Conservation (phyloP, 2,329 filamentous ascomycete species). For the Helminthosporium solani region DNA sequence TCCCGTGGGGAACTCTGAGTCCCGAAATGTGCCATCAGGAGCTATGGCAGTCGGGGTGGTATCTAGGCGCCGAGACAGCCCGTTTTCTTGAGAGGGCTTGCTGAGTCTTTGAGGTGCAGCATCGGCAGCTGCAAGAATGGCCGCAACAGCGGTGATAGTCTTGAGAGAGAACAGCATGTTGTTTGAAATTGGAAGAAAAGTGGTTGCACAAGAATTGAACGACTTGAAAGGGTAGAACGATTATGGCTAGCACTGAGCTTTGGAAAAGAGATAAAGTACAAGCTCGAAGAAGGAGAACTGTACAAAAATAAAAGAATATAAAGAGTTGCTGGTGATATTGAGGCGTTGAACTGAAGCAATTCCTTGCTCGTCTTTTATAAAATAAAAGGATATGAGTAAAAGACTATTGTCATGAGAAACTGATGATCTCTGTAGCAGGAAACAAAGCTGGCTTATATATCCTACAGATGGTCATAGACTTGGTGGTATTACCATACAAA, state of each 20-base stretch:
- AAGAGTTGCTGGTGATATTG: conserved; percentile 12
- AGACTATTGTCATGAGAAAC: no score
- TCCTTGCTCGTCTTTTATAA: conserved; percentile 3
- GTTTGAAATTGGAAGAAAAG: conserved; percentile 6
- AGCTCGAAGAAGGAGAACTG: conserved; percentile 6
- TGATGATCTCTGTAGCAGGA: no score
- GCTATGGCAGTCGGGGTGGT: conserved; percentile 1
- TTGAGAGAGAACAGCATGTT: conserved; percentile 26
- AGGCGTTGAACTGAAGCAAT: conserved; percentile 1
- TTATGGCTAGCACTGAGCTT: conserved; percentile 21
- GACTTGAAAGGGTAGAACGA: conserved; percentile 12
- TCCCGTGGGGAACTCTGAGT: neutral
- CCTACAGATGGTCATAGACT: no score
- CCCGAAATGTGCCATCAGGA: neutral
- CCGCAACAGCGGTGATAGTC: conserved; percentile 20
- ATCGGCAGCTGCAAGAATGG: conserved; percentile 20
- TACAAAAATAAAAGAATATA: conserved; percentile 11
- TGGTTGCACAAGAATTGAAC: conserved; percentile 24
- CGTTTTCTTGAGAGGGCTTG: neutral
- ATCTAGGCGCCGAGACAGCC: neutral
- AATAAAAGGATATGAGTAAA: no score
- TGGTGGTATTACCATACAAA: no score
- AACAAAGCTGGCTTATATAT: no score
- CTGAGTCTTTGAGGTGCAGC: conserved; percentile 14
- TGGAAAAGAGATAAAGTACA: conserved; percentile 7